A percentile compares a stretch with the other conserved stretches of the same genome.
Evolutionary conservation across 495 filamentous ascomycete species (phyloP).

Genomic region (Penicillium canariense): DNA sequence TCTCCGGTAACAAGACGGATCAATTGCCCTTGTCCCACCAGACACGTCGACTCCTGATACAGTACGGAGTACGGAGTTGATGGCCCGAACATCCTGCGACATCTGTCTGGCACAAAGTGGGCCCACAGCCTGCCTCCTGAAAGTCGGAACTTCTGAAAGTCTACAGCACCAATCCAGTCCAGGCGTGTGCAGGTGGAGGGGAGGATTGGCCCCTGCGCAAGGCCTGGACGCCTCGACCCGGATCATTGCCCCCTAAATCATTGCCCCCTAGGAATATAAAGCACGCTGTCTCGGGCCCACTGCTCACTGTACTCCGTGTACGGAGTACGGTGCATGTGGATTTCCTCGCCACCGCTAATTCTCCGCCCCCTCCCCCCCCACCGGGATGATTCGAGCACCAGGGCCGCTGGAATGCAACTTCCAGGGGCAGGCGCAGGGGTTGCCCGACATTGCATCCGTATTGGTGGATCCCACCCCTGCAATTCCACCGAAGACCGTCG

Average conservation of each 20-base stretch:
- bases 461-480: background rate
- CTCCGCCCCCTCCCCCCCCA: background rate
- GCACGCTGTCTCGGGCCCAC: too few relatives aligned
- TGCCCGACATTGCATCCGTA: background rate
- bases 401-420: background rate
- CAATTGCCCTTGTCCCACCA: background rate
- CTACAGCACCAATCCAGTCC: background rate
- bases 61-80: background rate
- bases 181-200: background rate
- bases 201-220: background rate
- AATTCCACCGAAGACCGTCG: background rate
- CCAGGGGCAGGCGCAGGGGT: background rate
- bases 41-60: background rate
- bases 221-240: background rate
- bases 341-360: constrained; percentile 4
- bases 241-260: too few relatives aligned
- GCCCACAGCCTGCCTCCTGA: background rate
- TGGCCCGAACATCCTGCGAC: background rate
- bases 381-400: background rate
- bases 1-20: too few relatives aligned
- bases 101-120: background rate
- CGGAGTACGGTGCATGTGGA: too few relatives aligned
- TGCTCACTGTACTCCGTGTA: too few relatives aligned
- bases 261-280: too few relatives aligned
- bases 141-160: background rate